A percentile compares a stretch with the other conserved stretches of the same genome.
Conservation (phyloP, 2,329 filamentous ascomycete species). For the Diaporthe sp. region DNA sequence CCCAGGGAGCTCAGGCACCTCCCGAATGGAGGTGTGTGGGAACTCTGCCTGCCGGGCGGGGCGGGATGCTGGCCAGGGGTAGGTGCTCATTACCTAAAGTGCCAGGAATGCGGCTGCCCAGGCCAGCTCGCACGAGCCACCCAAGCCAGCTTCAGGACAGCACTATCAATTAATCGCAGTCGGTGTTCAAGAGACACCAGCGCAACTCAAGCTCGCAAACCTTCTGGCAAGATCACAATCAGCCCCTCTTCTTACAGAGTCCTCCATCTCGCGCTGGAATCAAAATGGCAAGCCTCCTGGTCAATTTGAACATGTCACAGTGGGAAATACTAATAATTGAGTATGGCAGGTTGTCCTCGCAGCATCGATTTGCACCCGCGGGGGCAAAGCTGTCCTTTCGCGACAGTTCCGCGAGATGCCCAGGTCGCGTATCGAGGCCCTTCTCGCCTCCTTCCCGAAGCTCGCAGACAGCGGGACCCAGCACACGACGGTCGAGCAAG, state of each 20-base stretch:
- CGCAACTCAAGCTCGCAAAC: slow-evolving; percentile 21
- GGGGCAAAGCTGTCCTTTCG: slow-evolving; percentile 97
- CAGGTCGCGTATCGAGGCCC: slow-evolving; percentile 93
- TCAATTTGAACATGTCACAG: neutral
- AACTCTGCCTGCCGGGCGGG: slow-evolving; percentile 27
- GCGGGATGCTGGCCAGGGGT: neutral
- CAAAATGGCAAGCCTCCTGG: slow-evolving; percentile 54
- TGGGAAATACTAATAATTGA: slow-evolving; percentile 13
- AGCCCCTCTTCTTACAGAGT: slow-evolving; percentile 30
- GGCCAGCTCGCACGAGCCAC: slow-evolving; percentile 30
- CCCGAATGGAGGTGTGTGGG: neutral
- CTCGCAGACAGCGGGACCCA: slow-evolving; percentile 95
- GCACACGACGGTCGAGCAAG: slow-evolving; percentile 98
- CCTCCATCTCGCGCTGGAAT: neutral
- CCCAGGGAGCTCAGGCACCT: neutral
- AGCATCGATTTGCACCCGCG: slow-evolving; percentile 98
- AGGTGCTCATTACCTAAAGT: slow-evolving; percentile 3
- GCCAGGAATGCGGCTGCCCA: slow-evolving; percentile 2
- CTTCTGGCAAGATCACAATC: slow-evolving; percentile 37
- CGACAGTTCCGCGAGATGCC: slow-evolving; percentile 98
- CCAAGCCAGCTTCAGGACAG: slow-evolving; percentile 32
- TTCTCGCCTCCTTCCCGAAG: slow-evolving; percentile 97
- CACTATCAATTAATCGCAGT: slow-evolving; percentile 37
- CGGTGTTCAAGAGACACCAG: slow-evolving; percentile 3
- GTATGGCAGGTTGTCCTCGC: slow-evolving; percentile 88